These are phyloP conservation scores for Hirsutella minnesotensis DNA, from an alignment of 2,329 filamentous ascomycete species.

Conservation along the genomic window DNA sequence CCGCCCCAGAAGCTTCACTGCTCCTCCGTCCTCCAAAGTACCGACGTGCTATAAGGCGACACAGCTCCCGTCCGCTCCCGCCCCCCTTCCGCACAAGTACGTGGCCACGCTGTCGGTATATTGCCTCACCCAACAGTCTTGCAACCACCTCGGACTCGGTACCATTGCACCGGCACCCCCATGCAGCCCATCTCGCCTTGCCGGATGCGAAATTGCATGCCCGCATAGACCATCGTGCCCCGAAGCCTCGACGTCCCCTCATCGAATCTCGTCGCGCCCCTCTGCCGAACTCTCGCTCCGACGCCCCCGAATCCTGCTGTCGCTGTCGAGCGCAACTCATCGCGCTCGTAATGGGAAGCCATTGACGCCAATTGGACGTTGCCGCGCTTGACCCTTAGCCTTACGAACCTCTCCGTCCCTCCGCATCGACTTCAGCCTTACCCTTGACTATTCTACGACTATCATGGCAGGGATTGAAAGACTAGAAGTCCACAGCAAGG, in stretches of 20 bases:
- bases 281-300: not conserved
- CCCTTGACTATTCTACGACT: not conserved
- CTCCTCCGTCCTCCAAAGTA: no score
- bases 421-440: not conserved
- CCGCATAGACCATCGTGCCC: no score
- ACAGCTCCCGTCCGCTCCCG: not conserved
- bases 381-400: no score
- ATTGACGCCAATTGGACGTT: not conserved
- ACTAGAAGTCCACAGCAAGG: constrained; percentile 95
- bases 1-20: no score
- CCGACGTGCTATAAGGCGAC: not conserved
- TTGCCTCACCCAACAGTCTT: not conserved
- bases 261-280: no score
- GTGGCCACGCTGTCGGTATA: no score
- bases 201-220: no score
- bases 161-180: no score
- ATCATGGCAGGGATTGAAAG: constrained; percentile 96
- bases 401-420: no score
- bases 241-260: no score
- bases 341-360: not conserved
- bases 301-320: not conserved
- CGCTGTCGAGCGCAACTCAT: not conserved
- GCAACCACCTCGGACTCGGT: no score
- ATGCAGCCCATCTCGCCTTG: no score
- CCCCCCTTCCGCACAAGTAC: not conserved